Evolutionary conservation across 2,329 filamentous ascomycete genomes (phyloP).

Genomic region (Verticillium isaacii): DNA sequence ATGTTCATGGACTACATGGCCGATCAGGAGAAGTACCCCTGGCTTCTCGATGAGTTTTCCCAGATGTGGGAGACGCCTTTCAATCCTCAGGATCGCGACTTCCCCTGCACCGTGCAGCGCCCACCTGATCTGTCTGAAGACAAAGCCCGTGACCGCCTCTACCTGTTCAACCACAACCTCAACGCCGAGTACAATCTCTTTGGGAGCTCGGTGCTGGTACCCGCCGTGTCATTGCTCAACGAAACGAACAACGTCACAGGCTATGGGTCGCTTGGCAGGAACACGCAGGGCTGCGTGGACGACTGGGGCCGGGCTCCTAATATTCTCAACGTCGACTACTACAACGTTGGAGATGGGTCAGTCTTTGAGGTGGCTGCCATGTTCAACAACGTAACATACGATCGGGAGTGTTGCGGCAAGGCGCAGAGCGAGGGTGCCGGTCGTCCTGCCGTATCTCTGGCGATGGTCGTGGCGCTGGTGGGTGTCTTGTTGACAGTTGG

Average conservation of each 20-base stretch:
- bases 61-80: conserved; percentile 92
- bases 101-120: conserved; percentile 75
- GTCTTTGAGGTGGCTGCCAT: conserved; percentile 70
- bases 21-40: conserved; percentile 73
- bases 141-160: conserved; percentile 59
- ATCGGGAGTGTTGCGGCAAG: conserved; percentile 51
- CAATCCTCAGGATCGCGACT: conserved; percentile 57
- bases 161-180: conserved; percentile 87
- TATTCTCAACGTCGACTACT: conserved; percentile 80
- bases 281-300: conserved; percentile 55
- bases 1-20: conserved; percentile 84
- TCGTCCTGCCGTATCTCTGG: not conserved
- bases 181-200: conserved; percentile 71
- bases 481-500: conserved; percentile 4
- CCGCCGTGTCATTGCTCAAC: conserved; percentile 65
- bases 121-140: conserved; percentile 59
- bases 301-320: conserved; percentile 68
- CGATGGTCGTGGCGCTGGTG: conserved; percentile 3
- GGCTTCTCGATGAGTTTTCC: conserved; percentile 81
- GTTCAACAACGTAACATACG: conserved; percentile 70
- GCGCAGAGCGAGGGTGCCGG: conserved; percentile 15
- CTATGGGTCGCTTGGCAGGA: conserved; percentile 60
- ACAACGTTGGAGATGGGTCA: conserved; percentile 69
- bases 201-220: conserved; percentile 61
- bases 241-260: conserved; percentile 65